These are phyloP conservation scores for Taxawa tesnikishii DNA, from an alignment of 2,329 filamentous ascomycete genomes.

Conservation along the genomic window DNA sequence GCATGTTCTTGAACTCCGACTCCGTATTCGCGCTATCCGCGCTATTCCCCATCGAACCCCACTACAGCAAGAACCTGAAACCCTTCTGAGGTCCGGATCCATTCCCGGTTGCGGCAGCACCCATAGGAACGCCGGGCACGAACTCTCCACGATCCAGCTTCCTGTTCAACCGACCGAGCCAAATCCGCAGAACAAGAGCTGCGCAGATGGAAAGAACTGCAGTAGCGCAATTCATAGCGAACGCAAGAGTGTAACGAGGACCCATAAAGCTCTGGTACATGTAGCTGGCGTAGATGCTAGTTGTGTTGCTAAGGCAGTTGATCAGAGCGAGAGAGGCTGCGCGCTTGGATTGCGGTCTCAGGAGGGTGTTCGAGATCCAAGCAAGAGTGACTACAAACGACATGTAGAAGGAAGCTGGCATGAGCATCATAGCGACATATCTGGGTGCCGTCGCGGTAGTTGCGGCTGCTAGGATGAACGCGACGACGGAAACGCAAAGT, in stretches of 20 bases:
- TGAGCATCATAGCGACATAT: conserved; percentile 22
- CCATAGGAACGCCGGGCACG: conserved; percentile 41
- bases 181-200: conserved; percentile 49
- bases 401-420: conserved; percentile 38
- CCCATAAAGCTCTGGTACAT: conserved; percentile 29
- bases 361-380: conserved; percentile 40
- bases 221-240: conserved; percentile 56
- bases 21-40: too few species aligned
- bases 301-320: conserved; percentile 41
- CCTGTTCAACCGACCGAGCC: conserved; percentile 54
- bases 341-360: conserved; percentile 41
- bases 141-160: conserved; percentile 54
- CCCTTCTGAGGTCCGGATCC: conserved; percentile 43
- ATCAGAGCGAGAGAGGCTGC: conserved; percentile 43
- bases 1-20: too few species aligned
- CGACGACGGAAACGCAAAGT: conserved; percentile 15
- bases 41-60: too few species aligned
- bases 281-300: conserved; percentile 40
- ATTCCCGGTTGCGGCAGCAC: conserved; percentile 32
- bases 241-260: conserved; percentile 34
- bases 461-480: conserved; percentile 18
- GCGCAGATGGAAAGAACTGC: conserved; percentile 51
- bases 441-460: conserved; percentile 16
- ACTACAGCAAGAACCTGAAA: conserved; percentile 55
- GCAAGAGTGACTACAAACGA: conserved; percentile 50